Evolutionary conservation across 2,329 filamentous ascomycete genomes (phyloP).

Genomic region (Fusarium pseudonygamai): DNA sequence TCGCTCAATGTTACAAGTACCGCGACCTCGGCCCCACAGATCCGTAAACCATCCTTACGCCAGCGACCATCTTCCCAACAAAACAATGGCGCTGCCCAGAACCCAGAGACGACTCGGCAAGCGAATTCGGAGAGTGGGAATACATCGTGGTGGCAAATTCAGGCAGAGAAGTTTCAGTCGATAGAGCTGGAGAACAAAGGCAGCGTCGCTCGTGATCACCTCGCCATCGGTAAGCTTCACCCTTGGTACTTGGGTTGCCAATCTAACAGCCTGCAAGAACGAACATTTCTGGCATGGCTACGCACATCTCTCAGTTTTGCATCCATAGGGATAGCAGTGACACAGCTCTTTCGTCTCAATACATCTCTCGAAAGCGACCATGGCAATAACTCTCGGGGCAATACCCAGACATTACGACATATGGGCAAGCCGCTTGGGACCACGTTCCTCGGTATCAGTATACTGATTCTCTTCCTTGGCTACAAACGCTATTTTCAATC

Average conservation of each 20-base stretch:
- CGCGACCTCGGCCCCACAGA: conserved; percentile 19
- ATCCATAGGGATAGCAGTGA: conserved; percentile 83
- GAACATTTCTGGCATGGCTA: conserved; percentile 87
- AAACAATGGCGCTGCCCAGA: conserved; percentile 1
- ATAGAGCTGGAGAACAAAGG: conserved; percentile 88
- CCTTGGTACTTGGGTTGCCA: neutral
- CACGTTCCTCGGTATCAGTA: conserved; percentile 79
- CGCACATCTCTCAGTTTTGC: conserved; percentile 84
- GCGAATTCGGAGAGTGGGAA: conserved; percentile 34
- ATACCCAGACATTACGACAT: conserved; percentile 61
- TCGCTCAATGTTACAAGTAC: conserved; percentile 44
- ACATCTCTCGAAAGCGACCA: conserved; percentile 61
- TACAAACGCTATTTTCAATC: conserved; percentile 82
- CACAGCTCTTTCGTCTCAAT: conserved; percentile 86
- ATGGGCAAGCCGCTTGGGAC: conserved; percentile 75
- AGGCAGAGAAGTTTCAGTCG: conserved; percentile 61
- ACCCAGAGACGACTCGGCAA: conserved; percentile 24
- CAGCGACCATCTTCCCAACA: conserved; percentile 16
- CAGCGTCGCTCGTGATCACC: conserved; percentile 82
- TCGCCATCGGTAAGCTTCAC: conserved; percentile 71
- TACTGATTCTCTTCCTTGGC: conserved; percentile 78
- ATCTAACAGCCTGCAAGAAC: conserved; percentile 61
- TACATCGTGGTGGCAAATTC: conserved; percentile 60
- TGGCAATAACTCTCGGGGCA: conserved; percentile 43
- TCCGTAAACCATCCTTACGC: conserved; percentile 22